These are phyloP conservation scores for Backusella westeae DNA, from an alignment of 192 early-diverging fungal species.

Conservation along the genomic window DNA sequence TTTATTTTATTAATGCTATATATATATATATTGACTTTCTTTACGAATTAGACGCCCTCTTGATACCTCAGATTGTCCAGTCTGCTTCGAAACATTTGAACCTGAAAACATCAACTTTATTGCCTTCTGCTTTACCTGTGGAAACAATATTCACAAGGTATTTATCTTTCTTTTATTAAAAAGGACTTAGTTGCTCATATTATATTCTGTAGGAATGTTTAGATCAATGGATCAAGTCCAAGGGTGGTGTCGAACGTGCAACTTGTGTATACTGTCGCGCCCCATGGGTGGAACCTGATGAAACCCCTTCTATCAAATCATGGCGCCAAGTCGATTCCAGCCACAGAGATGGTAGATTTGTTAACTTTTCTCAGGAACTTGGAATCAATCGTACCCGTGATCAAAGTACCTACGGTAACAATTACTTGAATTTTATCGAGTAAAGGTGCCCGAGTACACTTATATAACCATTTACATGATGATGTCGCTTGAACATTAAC, in stretches of 20 bases:
- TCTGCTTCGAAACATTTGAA: constrained; percentile 29
- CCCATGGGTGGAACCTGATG: background rate
- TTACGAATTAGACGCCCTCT: constrained; percentile 13
- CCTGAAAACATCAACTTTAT: constrained; percentile 3
- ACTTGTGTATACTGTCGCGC: constrained; percentile 32
- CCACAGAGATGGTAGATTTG: constrained; percentile 8
- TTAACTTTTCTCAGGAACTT: constrained; percentile 9
- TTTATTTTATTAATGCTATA: background rate
- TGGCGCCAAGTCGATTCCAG: background rate
- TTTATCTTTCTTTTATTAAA: background rate
- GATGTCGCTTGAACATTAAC: too few species aligned
- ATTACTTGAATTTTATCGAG: background rate
- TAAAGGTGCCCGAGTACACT: background rate
- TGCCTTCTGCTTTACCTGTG: constrained; percentile 15
- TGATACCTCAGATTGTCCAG: constrained; percentile 31
- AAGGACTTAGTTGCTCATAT: background rate
- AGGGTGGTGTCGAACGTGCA: background rate
- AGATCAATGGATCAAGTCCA: constrained; percentile 3
- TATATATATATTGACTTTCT: background rate
- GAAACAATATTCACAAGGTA: constrained; percentile 27
- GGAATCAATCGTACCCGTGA: constrained; percentile 12
- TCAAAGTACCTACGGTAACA: background rate
- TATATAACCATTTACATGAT: too few species aligned
- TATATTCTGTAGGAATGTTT: constrained; percentile 6
- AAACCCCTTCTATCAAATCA: background rate